phyloP scores from a whole-genome alignment of 2,329 filamentous ascomycete species.

The Phialophora tarda region DNA sequence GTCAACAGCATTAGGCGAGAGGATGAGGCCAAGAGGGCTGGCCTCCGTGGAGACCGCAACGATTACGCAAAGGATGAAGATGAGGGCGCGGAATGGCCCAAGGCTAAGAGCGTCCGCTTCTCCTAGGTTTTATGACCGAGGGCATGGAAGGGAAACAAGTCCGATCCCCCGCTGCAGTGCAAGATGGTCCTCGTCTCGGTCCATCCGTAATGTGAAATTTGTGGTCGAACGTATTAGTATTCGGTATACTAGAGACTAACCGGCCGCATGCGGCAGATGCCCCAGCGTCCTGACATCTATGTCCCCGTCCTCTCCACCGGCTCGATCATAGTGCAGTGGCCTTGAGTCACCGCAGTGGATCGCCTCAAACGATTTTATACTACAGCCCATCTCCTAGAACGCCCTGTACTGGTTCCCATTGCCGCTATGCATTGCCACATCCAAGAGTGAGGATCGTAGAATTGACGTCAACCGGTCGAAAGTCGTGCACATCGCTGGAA shows the following conservation, averaged over 20 bases:
- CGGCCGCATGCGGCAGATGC: background rate
- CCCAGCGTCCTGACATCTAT: background rate
- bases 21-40: conserved; percentile 1
- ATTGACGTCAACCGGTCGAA: conserved; percentile 25
- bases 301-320: background rate
- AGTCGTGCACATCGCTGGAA: conserved; percentile 10
- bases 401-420: conserved; percentile 27
- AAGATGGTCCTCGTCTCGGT: background rate
- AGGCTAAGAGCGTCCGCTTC: background rate
- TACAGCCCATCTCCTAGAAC: conserved; percentile 26
- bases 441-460: conserved; percentile 34
- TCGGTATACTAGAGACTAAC: conserved; percentile 1
- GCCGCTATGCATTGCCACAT: conserved; percentile 36
- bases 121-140: background rate
- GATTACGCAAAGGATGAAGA: background rate
- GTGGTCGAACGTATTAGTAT: conserved; percentile 4
- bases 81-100: background rate
- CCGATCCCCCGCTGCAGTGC: background rate
- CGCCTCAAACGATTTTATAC: conserved; percentile 18
- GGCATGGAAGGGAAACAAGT: background rate
- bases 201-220: background rate
- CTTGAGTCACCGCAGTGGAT: background rate
- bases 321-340: background rate
- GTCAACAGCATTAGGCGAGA: background rate
- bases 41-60: background rate